phyloP scores from a whole-genome alignment of 2,329 filamentous ascomycete species.

The Lanzia echinophila region DNA sequence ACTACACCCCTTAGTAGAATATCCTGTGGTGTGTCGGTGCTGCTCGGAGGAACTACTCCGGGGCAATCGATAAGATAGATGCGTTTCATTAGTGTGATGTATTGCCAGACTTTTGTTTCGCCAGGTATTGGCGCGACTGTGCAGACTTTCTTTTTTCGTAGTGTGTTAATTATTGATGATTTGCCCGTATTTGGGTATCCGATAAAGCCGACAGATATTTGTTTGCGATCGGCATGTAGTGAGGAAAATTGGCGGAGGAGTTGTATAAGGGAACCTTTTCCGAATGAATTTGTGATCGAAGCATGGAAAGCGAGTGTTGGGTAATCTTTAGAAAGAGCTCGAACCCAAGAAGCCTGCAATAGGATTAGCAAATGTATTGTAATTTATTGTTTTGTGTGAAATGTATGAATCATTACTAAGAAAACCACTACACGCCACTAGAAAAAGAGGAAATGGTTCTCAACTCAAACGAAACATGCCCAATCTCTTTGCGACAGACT shows the following conservation, averaged over 20 bases:
- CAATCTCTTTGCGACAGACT: constrained; percentile 57
- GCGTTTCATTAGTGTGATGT: constrained; percentile 89
- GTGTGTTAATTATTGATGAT: constrained; percentile 92
- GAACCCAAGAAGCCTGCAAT: constrained; percentile 83
- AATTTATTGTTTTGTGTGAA: background rate
- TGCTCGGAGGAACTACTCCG: constrained; percentile 87
- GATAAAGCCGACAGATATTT: constrained; percentile 74
- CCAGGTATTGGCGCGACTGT: constrained; percentile 91
- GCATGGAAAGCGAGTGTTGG: constrained; percentile 94
- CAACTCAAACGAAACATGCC: constrained; percentile 96
- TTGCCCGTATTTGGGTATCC: constrained; percentile 93
- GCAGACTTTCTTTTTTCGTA: constrained; percentile 90
- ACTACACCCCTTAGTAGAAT: constrained; percentile 87
- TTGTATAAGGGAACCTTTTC: constrained; percentile 89
- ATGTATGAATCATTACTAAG: constrained; percentile 99
- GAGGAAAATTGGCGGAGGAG: constrained; percentile 88
- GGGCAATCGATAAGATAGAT: constrained; percentile 96
- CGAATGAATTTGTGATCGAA: constrained; percentile 91
- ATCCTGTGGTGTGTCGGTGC: constrained; percentile 76
- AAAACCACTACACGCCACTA: constrained; percentile 68
- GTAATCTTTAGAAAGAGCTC: constrained; percentile 78
- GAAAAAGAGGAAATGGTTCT: constrained; percentile 63
- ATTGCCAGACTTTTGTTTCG: constrained; percentile 98
- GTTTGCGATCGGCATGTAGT: constrained; percentile 83
- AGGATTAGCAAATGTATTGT: constrained; percentile 20